Percentiles rank a stretch among this genome's conserved stretches.
phyloP scores from a whole-genome alignment of 1,284 basidiomycete genomes.

The Entoloma clypeatum region DNA sequence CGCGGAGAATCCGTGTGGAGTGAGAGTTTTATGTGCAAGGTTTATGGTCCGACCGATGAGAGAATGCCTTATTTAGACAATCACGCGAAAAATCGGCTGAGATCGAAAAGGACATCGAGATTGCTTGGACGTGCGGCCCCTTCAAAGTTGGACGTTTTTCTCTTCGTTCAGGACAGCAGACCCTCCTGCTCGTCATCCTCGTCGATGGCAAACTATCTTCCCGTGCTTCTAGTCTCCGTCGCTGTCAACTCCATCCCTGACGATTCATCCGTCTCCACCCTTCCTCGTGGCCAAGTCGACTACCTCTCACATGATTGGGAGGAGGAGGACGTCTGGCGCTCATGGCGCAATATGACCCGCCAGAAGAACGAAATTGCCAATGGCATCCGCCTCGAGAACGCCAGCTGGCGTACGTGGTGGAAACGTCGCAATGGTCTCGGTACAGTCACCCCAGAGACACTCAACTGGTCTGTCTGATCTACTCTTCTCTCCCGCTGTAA shows the following conservation, averaged over 20 bases:
- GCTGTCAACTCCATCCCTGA: conserved; percentile 56
- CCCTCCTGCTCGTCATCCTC: conserved; percentile 16
- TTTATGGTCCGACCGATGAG: no score
- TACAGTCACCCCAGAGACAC: conserved; percentile 93
- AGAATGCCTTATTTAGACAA: no score
- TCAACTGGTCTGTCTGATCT: conserved; percentile 85
- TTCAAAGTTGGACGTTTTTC: no score
- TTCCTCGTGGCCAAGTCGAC: conserved; percentile 73
- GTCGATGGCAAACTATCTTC: conserved; percentile 63
- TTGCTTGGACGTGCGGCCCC: no score
- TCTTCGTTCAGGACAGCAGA: conserved; percentile 13
- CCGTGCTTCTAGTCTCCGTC: conserved; percentile 63
- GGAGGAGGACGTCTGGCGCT: conserved; percentile 98
- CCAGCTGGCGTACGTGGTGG: conserved; percentile 98
- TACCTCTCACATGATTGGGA: conserved; percentile 94
- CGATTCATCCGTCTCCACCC: conserved; percentile 62
- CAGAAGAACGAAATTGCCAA: conserved; percentile 99
- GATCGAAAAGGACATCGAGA: no score
- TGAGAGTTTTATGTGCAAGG: no score
- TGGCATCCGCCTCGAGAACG: conserved; percentile 93
- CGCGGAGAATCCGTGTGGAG: no score
- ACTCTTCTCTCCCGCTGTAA: conserved; percentile 11
- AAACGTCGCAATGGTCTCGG: conserved; percentile 97
- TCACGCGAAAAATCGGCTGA: no score
- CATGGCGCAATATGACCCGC: conserved; percentile 97